Evolutionary conservation across 2,329 filamentous ascomycete species (phyloP), one percentile per base, ranked within the genome.

Genomic region (Chrysoporthe cubensis): DNA sequence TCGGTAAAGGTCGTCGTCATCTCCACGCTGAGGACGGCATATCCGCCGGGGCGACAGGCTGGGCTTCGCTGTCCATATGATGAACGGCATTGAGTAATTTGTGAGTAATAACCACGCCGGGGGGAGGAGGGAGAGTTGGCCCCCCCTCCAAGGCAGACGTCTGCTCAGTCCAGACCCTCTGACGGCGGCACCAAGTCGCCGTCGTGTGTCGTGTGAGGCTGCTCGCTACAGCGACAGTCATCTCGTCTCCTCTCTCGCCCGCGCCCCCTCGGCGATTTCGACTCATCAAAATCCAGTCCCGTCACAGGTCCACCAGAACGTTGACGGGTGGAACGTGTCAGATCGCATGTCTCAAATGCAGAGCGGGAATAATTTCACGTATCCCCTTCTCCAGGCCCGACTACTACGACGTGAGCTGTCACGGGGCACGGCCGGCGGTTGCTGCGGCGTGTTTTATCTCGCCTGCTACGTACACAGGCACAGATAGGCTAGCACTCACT

Each of bases 271-370:
- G 37, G 9, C 37, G 37, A 40, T 21, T 16, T 32, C 43, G 37
- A 43, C 37, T 56, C 26, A 58, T 26, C 8, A n/a, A 50, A 21
- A n/a, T 46, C n/a, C 4, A 16, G 21, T 32, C n/a, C n/a, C n/a
- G 16, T 21, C 5, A 50, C 46, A 32, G 50, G 26, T 54, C 34
- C 34, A 54, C 52, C 18, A 8, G 14, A 43, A 43, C 13, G 54
- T 42, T 60, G 40, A 18, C 54, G 34, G 58, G 63, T 69, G 67
- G 56, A 64, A 66, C 67, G 67, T 64, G 61, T 64, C 64, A 60
- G 59, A 37, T 58, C 59, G 64, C 64, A 50, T 66, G 64, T 69
- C 64, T 66, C 46, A 46, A 56, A 43, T 32, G 32, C 42, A 40
- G 46, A 56, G 46, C 40, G 32, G 52, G 59, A 44, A 57, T 18